Conservation (phyloP, 23 red algal species). For the Gracilaria gracilis region DNA sequence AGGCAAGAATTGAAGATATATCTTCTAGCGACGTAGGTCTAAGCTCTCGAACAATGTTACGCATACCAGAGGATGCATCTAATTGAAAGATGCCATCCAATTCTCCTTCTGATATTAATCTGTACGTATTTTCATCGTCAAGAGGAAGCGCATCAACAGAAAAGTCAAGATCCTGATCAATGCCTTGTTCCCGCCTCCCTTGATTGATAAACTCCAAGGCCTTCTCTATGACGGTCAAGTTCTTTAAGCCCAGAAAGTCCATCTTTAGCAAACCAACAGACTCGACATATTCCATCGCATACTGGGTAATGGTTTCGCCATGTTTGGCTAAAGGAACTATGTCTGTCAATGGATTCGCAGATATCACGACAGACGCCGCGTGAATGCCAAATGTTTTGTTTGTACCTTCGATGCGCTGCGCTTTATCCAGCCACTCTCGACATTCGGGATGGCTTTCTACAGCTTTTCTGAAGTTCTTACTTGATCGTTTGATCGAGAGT, state of each 20-base stretch:
- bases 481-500: slow-evolving; percentile 62
- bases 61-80: slow-evolving; percentile 94
- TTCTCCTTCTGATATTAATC: slow-evolving; percentile 77
- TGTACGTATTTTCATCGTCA: slow-evolving; percentile 85
- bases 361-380: slow-evolving; percentile 94
- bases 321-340: slow-evolving; percentile 86
- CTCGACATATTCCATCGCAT: slow-evolving; percentile 98
- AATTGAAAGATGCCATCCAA: slow-evolving; percentile 96
- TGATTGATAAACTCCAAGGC: slow-evolving; percentile 71
- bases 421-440: slow-evolving; percentile 77
- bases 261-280: slow-evolving; percentile 94
- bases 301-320: slow-evolving; percentile 95
- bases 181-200: slow-evolving; percentile 27
- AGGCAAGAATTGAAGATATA: slow-evolving; percentile 91
- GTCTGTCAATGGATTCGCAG: slow-evolving; percentile 80
- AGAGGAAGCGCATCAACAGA: slow-evolving; percentile 70
- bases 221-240: slow-evolving; percentile 88
- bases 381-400: slow-evolving; percentile 97
- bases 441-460: slow-evolving; percentile 46
- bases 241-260: slow-evolving; percentile 97
- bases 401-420: slow-evolving; percentile 88
- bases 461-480: slow-evolving; percentile 57
- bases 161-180: slow-evolving; percentile 69
- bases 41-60: slow-evolving; percentile 88
- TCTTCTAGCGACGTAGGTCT: slow-evolving; percentile 85